Conservation (phyloP, 2,329 filamentous ascomycete genomes). For the Calonectria pseudoturangicola region DNA sequence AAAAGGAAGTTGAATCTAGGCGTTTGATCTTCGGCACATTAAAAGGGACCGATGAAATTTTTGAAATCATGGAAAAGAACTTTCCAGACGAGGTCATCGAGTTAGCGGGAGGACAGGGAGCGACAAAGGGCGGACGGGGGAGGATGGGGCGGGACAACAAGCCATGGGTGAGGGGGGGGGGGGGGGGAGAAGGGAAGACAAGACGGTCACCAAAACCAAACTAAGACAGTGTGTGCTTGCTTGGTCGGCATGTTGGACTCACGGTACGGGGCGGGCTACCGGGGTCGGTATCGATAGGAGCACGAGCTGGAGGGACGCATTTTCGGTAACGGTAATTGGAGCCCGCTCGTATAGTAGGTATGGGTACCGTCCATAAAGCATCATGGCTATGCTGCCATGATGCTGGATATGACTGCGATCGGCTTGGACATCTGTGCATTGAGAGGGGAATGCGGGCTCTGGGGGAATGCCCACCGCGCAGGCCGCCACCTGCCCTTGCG, state of each 20-base stretch:
- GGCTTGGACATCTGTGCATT: constrained; percentile 23
- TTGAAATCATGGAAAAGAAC: too few relatives aligned
- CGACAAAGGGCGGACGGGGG: too few relatives aligned
- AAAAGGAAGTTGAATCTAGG: too few relatives aligned
- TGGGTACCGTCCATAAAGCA: not conserved
- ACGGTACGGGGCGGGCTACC: constrained; percentile 13
- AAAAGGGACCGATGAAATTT: too few relatives aligned
- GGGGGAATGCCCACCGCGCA: not conserved
- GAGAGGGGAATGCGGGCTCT: constrained; percentile 4
- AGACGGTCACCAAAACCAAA: not conserved
- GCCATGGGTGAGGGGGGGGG: not conserved
- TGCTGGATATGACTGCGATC: not conserved
- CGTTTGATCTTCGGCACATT: too few relatives aligned
- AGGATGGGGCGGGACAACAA: too few relatives aligned
- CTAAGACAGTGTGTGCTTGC: not conserved
- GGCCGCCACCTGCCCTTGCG: constrained; percentile 22
- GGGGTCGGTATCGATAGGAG: constrained; percentile 25
- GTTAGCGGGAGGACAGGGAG: too few relatives aligned
- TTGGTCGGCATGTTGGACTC: not conserved
- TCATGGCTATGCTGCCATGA: constrained; percentile 12
- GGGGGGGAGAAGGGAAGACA: not conserved
- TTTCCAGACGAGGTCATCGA: too few relatives aligned
- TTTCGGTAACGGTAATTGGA: constrained; percentile 22
- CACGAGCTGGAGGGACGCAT: constrained; percentile 20
- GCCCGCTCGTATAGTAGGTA: constrained; percentile 7